These are phyloP conservation scores for Solanum aculeatissimum DNA, from an alignment of 305 asterid species.

Conservation along the genomic window DNA sequence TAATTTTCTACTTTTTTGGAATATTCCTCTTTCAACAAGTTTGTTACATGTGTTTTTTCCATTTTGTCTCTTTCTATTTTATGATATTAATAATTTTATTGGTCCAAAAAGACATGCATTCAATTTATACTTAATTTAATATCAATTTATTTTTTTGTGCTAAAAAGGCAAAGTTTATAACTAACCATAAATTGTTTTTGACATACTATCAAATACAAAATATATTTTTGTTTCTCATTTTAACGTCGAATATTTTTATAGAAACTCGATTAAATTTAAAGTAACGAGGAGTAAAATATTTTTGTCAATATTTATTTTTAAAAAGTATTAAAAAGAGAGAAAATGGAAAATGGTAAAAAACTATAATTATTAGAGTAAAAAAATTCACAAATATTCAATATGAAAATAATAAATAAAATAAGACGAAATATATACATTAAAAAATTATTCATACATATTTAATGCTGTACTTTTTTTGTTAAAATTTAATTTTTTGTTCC, in stretches of 20 bases:
- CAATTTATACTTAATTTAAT: neutral
- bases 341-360: neutral
- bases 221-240: neutral
- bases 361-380: neutral
- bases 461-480: no score
- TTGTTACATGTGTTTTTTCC: neutral
- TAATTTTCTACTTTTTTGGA: neutral
- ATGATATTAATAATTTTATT: neutral
- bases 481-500: neutral
- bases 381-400: neutral
- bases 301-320: neutral
- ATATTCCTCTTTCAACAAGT: neutral
- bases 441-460: neutral
- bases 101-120: neutral
- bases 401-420: neutral
- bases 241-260: fast-evolving
- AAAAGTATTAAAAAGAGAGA: neutral
- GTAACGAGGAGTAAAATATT: neutral
- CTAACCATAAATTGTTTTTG: neutral
- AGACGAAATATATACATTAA: neutral
- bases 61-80: neutral
- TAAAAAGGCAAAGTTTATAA: neutral
- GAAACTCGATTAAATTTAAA: neutral
- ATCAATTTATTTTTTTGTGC: neutral
- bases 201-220: neutral